Base-by-base conservation (phyloP, 768 basidiomycete genomes). In the Russula foetens region DNA sequence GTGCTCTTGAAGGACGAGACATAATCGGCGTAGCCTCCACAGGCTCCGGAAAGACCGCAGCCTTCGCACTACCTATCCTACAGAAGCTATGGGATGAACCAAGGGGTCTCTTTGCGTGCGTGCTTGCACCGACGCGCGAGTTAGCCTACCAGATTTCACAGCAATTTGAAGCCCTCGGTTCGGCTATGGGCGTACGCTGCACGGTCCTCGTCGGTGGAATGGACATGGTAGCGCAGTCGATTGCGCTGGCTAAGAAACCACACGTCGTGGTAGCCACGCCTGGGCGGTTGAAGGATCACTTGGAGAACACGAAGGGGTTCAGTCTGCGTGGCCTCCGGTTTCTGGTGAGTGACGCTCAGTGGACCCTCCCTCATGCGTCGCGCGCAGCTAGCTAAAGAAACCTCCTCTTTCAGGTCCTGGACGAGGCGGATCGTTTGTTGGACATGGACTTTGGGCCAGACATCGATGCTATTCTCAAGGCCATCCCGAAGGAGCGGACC, bases 1-100 rank as follows among this genome's bases (percentile, higher is more conserved):
- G 84, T 75, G 96, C 95, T 21, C 75, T 99, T 7, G 79, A 90
- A 71, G 95, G 94, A 0, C 84, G 88, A 68, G 97, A 99, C 75
- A 91, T 99, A 66, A 98, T 99, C 60, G 97, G 97, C 21, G 88
- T 99, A n/a, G 97, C 97, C 33, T 86, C 92, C 66, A 99, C 97
- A 11, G 97, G 97, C 31, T 93, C 91, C 14, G 97, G 96, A 66
- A 98, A 99, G 77, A 98, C 97, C 0, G 96, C 94, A 17, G 95
- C 97, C 23, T 98, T 98, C 73, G 93, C 92, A 26, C 75, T 98
- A 6, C 97, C 97, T 2, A 96, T 99, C 60, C 75, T 99, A 38
- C 97, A 99, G 73, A 92, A 92, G 66, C 75, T 98, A 72, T 98
- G 94, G 94, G 90, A 94, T 51, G 90, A 95, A 31, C 97, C 97